Evolutionary conservation across 1,284 basidiomycete genomes (phyloP).

Genomic region (Papiliotrema flavescens): DNA sequence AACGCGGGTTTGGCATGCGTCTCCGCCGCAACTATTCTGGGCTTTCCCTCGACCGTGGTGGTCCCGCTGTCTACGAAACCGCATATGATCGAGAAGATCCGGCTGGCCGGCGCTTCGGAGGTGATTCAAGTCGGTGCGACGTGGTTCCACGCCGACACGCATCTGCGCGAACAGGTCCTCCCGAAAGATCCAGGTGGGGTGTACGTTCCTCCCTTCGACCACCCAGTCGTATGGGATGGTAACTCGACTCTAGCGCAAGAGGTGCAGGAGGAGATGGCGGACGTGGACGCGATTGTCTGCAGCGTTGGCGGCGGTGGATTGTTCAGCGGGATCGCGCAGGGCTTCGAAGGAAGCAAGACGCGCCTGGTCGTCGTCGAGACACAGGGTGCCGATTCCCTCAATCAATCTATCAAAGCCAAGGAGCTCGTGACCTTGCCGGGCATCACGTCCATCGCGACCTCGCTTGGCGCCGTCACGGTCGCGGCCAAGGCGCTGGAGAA

Average conservation of each 20-base stretch:
- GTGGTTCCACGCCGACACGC: constrained; percentile 23
- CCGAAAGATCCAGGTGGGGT: constrained; percentile 16
- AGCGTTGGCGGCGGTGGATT: constrained; percentile 32
- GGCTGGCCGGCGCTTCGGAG: constrained; percentile 17
- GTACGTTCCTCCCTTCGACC: constrained; percentile 33
- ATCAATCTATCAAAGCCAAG: constrained; percentile 15
- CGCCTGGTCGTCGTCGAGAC: constrained; percentile 28
- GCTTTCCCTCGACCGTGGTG: constrained; percentile 20
- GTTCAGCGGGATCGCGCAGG: constrained; percentile 22
- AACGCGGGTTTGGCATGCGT: constrained; percentile 34
- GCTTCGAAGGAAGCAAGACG: constrained; percentile 9
- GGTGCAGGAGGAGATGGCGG: constrained; percentile 13
- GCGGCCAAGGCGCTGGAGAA: constrained; percentile 17
- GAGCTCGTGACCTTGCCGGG: constrained; percentile 24
- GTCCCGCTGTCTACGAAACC: constrained; percentile 23
- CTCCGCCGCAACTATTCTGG: constrained; percentile 17
- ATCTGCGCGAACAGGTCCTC: constrained; percentile 17
- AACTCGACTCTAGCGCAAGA: constrained; percentile 21
- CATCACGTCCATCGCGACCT: constrained; percentile 29
- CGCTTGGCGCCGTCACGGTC: constrained; percentile 22
- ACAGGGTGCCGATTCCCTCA: constrained; percentile 23
- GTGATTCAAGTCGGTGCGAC: constrained; percentile 23
- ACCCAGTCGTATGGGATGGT: constrained; percentile 23
- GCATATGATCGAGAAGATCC: constrained; percentile 24
- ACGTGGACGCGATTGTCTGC: constrained; percentile 20